phyloP scores from a whole-genome alignment of 1,284 basidiomycete species.

The Trichosporon sp. region DNA sequence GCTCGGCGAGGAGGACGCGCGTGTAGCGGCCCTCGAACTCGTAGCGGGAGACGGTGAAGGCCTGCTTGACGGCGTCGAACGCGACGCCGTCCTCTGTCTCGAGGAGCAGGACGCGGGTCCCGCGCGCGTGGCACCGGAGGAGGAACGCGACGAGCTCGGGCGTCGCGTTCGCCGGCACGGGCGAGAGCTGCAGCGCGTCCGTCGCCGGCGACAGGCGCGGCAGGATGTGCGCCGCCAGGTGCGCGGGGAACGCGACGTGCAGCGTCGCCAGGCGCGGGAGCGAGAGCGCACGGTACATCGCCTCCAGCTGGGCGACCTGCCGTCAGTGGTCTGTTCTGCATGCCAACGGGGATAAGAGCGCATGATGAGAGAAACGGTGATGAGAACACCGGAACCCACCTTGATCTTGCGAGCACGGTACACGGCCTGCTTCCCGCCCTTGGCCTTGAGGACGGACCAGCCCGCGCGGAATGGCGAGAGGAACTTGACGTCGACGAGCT shows the following conservation, averaged over 20 bases:
- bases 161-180: not conserved
- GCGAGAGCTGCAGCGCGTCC: not conserved
- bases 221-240: not conserved
- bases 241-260: not conserved
- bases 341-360: not conserved
- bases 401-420: not conserved
- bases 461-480: not conserved
- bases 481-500: not conserved
- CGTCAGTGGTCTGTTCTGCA: not conserved
- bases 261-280: not conserved
- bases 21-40: not conserved
- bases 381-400: not conserved
- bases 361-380: not conserved
- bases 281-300: not conserved
- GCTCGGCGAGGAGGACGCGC: not conserved
- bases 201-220: not conserved
- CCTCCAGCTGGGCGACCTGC: conserved; percentile 1
- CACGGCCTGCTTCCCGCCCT: not conserved
- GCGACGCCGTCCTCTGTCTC: not conserved
- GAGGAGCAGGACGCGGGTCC: not conserved
- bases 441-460: not conserved
- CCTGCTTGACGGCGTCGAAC: not conserved
- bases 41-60: not conserved
- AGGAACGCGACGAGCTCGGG: not conserved
- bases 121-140: not conserved